Evolutionary conservation across 441 rosid species (phyloP), one percentile per base, ranked within the genome.

Genomic region (Geranium incanum): DNA sequence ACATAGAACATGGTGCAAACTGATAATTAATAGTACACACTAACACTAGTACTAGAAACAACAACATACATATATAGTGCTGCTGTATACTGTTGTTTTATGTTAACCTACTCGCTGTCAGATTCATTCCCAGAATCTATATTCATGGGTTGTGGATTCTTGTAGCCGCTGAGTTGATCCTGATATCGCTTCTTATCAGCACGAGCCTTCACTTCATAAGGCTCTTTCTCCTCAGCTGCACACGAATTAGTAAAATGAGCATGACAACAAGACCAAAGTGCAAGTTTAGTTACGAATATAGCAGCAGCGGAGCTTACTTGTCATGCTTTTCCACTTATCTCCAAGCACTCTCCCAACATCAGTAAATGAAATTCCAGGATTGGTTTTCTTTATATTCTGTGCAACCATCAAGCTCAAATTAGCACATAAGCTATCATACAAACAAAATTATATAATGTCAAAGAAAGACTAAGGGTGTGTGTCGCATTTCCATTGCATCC

Each of bases 141-240:
- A 57, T 80, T 74, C 91, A 84, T 83, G 4, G 95, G 84, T 66
- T 85, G 91, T 13, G 90, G 83, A 71, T 87, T 94, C 81, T 86
- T 90, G 85, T 92, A 94, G 48, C 85, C 90, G 59, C 82, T 85
- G 15, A 85, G 78, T 81, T 86, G 86, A 19, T 85, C 95, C 45
- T 82, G 78, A 75, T 92, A 92, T 19, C 99, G 89, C 69, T 81
- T 85, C 73, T 83, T 88, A 80, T 92, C 98, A 0, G 81, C 87
- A 70, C 74, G 85, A n/a, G 97, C 97, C 83, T 78, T 90, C 7
- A 84, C 92, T 84, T 84, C 91, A 3, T 83, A 92, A 0, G 97
- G 97, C 76, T 92, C 95, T 77, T 76, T 92, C 75, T 92, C 95
- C 81, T 88, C 99, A 18, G 74, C 99, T 92, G 85, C 79, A 68